A percentile compares a stretch with the other conserved stretches of the same genome.
Evolutionary conservation across 2,329 filamentous ascomycete genomes (phyloP).

Genomic region (Blastomyces parvus): DNA sequence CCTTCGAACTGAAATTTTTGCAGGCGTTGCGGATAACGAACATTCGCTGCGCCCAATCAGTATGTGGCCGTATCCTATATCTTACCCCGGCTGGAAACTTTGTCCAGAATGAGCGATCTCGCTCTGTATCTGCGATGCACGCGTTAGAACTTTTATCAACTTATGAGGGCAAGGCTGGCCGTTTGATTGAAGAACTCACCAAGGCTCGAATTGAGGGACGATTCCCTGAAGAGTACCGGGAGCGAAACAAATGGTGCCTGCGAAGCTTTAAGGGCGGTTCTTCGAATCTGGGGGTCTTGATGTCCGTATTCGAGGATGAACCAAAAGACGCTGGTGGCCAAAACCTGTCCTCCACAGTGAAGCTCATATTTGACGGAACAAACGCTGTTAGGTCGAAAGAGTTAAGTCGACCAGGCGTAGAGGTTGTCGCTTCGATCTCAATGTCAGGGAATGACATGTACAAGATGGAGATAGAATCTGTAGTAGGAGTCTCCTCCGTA

Average conservation of each 20-base stretch:
- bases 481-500: slow-evolving; percentile 60
- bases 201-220: slow-evolving; percentile 80
- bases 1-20: slow-evolving; percentile 64
- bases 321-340: slow-evolving; percentile 43
- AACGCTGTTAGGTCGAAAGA: slow-evolving; percentile 23
- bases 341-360: slow-evolving; percentile 30
- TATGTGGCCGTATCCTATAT: slow-evolving; percentile 32
- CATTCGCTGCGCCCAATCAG: slow-evolving; percentile 54
- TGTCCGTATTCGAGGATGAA: slow-evolving; percentile 36
- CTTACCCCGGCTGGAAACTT: slow-evolving; percentile 23
- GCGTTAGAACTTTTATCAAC: slow-evolving; percentile 63
- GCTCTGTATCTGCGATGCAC: slow-evolving; percentile 39
- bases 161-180: slow-evolving; percentile 67
- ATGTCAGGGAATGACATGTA: slow-evolving; percentile 55
- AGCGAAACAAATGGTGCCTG: slow-evolving; percentile 70
- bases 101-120: slow-evolving; percentile 13
- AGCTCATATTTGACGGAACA: slow-evolving; percentile 30
- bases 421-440: slow-evolving; percentile 56
- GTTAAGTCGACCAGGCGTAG: slow-evolving; percentile 29
- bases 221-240: slow-evolving; percentile 73
- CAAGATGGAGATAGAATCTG: slow-evolving; percentile 50
- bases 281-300: slow-evolving; percentile 46
- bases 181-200: slow-evolving; percentile 72
- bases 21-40: slow-evolving; percentile 62
- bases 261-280: slow-evolving; percentile 54